phyloP scores from a whole-genome alignment of 1,284 basidiomycete species.

The Rhizoctonia solani region DNA sequence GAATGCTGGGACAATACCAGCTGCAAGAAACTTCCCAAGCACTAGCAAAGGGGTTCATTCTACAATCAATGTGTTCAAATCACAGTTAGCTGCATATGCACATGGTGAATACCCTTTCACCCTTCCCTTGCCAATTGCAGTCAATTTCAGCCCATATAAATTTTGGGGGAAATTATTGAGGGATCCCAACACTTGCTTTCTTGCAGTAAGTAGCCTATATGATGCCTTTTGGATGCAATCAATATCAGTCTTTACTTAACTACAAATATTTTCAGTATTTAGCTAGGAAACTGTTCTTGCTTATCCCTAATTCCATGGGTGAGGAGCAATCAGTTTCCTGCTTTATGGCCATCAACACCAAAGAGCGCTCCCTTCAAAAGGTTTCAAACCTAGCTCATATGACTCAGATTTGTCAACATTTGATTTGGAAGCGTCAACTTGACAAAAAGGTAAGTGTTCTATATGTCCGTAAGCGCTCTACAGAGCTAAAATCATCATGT shows the following conservation, averaged over 20 bases:
- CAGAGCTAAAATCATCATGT: neutral
- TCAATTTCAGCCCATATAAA: neutral
- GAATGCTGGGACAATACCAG: neutral
- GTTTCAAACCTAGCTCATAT: conserved; percentile 43
- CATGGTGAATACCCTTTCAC: conserved; percentile 12
- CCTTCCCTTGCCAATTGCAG: no score
- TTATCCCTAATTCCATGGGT: conserved; percentile 50
- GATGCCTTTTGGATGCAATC: neutral
- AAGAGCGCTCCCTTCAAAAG: conserved; percentile 41
- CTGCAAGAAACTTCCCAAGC: neutral
- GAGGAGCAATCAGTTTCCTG: conserved; percentile 49
- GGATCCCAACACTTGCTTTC: neutral
- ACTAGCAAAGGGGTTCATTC: neutral
- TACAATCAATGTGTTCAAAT: conserved; percentile 16
- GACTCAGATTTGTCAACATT: conserved; percentile 37
- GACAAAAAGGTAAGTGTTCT: neutral
- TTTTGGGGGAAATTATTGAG: neutral
- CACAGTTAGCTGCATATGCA: conserved; percentile 21
- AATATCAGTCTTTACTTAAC: neutral
- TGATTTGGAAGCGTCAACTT: neutral
- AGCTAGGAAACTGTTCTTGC: conserved; percentile 45
- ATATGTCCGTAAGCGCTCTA: neutral
- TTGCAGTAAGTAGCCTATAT: neutral
- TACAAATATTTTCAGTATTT: conserved; percentile 39
- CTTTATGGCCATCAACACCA: conserved; percentile 48